These are phyloP conservation scores for Sporothrix euskadiensis DNA, from an alignment of 2,329 filamentous ascomycete species.

Conservation along the genomic window DNA sequence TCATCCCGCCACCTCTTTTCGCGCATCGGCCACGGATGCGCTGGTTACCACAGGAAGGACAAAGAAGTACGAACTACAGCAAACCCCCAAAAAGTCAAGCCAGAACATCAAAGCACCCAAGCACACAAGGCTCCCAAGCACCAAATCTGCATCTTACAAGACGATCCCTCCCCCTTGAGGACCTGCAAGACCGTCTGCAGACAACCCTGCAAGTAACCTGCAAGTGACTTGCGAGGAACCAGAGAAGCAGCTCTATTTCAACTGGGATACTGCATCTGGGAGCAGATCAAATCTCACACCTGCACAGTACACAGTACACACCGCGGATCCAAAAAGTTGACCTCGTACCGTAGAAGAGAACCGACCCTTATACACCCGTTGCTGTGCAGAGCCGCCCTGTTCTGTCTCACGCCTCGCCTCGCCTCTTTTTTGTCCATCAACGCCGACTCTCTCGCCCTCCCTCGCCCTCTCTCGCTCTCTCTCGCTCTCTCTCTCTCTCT, in stretches of 20 bases:
- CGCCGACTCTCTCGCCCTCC: not conserved
- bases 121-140: not conserved
- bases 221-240: not conserved
- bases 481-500: not conserved
- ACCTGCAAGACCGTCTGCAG: conserved; percentile 15
- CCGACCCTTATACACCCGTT: not conserved
- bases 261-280: not conserved
- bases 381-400: conserved; percentile 11
- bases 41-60: not conserved
- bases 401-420: not conserved
- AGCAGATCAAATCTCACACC: not conserved
- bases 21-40: not conserved
- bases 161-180: not conserved
- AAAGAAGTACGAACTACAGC: not conserved
- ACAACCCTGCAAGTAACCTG: conserved; percentile 5
- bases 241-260: not conserved
- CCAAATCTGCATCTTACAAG: not conserved
- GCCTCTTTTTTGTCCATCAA: not conserved
- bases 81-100: not conserved
- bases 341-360: not conserved
- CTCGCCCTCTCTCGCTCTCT: not conserved
- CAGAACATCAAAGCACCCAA: not conserved
- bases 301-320: not conserved
- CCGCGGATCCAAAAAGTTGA: not conserved
- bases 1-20: too few species aligned